Conservation (phyloP, 768 basidiomycete genomes). For the Xerocomellus chrysenteron region DNA sequence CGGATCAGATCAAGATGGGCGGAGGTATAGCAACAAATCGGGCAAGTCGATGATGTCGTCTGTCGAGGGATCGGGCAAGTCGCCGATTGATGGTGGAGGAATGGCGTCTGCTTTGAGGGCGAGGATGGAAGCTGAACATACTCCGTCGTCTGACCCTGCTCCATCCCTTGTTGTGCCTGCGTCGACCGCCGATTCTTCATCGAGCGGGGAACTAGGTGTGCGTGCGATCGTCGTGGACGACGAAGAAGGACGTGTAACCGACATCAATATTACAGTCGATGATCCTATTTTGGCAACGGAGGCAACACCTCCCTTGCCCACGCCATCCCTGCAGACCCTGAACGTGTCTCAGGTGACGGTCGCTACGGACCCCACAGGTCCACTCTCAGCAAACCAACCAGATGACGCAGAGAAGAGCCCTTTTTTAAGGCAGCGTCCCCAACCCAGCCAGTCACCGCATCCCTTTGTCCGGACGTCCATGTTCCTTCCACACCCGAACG, state of each 20-base stretch:
- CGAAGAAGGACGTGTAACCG: conserved; percentile 3
- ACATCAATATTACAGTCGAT: conserved; percentile 4
- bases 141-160: background rate
- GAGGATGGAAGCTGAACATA: conserved; percentile 15
- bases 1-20: conserved; percentile 24
- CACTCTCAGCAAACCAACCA: background rate
- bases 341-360: conserved; percentile 10
- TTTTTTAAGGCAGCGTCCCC: conserved; percentile 30
- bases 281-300: conserved; percentile 11
- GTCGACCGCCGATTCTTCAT: background rate
- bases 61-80: conserved; percentile 13
- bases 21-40: conserved; percentile 16
- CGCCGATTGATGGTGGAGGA: conserved; percentile 15
- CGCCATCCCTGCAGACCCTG: conserved; percentile 12
- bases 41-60: conserved; percentile 16
- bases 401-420: conserved; percentile 13
- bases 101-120: conserved; percentile 16
- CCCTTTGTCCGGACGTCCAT: conserved; percentile 39
- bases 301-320: conserved; percentile 6
- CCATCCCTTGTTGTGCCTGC: background rate
- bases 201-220: conserved; percentile 1
- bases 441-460: conserved; percentile 16
- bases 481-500: conserved; percentile 56
- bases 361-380: conserved; percentile 13
- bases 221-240: conserved; percentile 21